phyloP scores from a whole-genome alignment of 768 basidiomycete species.

The Tulasnella calospora region DNA sequence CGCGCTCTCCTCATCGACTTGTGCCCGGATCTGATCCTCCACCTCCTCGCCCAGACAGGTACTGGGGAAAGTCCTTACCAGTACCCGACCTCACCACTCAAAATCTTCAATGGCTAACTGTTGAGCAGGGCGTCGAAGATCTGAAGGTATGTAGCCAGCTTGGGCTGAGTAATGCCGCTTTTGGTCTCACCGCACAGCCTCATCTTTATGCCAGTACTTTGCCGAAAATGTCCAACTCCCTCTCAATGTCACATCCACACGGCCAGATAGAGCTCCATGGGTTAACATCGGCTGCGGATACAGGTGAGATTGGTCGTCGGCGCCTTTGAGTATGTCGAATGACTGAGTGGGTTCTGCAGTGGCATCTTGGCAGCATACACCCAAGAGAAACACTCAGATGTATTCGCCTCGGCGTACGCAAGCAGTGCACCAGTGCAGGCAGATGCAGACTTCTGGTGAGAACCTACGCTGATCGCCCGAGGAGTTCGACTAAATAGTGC shows the following conservation, averaged over 20 bases:
- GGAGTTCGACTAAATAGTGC: background rate
- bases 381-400: constrained; percentile 5
- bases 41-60: constrained; percentile 8
- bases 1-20: background rate
- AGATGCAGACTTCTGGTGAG: constrained; percentile 19
- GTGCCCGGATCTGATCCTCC: background rate
- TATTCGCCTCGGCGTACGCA: constrained; percentile 20
- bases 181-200: background rate
- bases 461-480: background rate
- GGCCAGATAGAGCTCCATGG: background rate
- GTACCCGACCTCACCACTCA: background rate
- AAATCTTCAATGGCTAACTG: constrained; percentile 3
- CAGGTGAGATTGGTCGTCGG: background rate
- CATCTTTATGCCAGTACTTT: constrained; percentile 11
- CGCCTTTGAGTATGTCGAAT: background rate
- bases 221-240: constrained; percentile 24
- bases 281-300: constrained; percentile 6
- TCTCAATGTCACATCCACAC: background rate
- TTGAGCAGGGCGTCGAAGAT: constrained; percentile 13
- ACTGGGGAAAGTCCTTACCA: constrained; percentile 14
- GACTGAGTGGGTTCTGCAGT: background rate
- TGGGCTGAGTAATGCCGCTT: background rate
- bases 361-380: constrained; percentile 18
- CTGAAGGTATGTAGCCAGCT: background rate
- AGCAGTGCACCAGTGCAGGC: constrained; percentile 22